Conservation (phyloP, 2,329 filamentous ascomycete genomes). For the Xylaria sp. region DNA sequence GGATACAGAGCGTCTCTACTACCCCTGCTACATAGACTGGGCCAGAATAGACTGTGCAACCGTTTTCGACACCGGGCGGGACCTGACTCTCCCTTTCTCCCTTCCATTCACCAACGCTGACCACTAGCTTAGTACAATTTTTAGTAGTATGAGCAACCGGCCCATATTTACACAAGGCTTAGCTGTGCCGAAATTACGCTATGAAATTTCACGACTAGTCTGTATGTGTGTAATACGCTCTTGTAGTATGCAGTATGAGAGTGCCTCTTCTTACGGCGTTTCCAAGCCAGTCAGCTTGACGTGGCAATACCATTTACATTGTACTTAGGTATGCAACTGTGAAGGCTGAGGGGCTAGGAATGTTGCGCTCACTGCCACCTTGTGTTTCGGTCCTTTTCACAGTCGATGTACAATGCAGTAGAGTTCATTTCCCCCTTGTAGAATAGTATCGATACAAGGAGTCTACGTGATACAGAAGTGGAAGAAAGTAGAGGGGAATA, state of each 20-base stretch:
- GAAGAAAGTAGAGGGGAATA: not conserved
- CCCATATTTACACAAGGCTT: constrained; percentile 7
- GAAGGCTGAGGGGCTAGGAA: not conserved
- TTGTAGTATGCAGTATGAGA: too few species aligned
- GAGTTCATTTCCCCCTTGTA: not conserved
- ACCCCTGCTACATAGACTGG: not conserved
- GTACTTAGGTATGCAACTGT: not conserved
- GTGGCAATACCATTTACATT: not conserved
- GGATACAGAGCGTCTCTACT: not conserved
- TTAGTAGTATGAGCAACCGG: not conserved
- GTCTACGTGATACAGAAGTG: not conserved
- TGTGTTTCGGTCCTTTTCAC: not conserved
- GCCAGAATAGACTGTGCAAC: not conserved
- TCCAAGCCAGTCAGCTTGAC: too few species aligned
- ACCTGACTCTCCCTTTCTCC: not conserved
- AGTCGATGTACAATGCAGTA: not conserved
- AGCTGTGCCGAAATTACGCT: not conserved
- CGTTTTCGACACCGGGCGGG: constrained; percentile 1
- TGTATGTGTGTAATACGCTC: not conserved
- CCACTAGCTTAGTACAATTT: not conserved
- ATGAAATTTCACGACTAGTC: not conserved
- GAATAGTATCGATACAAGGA: not conserved
- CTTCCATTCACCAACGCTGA: not conserved
- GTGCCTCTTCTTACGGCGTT: too few species aligned
- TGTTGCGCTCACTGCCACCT: not conserved